Base-by-base conservation (phyloP, 495 filamentous ascomycete species). In the Hypomontagnella monticulosa region DNA sequence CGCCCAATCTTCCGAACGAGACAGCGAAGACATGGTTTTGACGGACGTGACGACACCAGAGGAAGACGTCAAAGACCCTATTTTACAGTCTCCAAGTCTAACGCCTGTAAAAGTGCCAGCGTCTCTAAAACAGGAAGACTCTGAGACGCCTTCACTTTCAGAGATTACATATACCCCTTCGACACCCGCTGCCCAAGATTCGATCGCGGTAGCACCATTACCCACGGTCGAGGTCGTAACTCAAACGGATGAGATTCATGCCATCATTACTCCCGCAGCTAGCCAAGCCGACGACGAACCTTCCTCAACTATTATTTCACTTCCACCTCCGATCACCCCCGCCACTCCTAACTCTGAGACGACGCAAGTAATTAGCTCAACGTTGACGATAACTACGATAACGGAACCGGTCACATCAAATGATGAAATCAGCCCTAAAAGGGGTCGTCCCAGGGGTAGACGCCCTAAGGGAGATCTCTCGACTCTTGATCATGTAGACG, bases 21-120 rank as follows among this genome's bases (percentile, higher is more conserved):
- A 23, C 11, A 73, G 67, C 27, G 42, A 42, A 5, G 75, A 75
- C 37, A 66, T 69, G 15, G 69, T 46, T 16, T 32, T 75, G 8
- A 82, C 79, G 0, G 78, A 80, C 37, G 76, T 53, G 4, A 82
- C 80, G 5, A 75, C 80, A 0, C 80, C 79, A 0, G 76, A 74
- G 11, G 67, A 72, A 7, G 79, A 80, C 19, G 69, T 71, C 27
- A 73, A 78, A 6, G 73, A 69, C 6, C 67, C 71, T 7, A 36
- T 65, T 3, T 57, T 78, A n/a, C 60, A 73, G 6, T 79, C 81
- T 0, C 80, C 81, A 2, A 70, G 69, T 4, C 57, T 69, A 3
- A 77, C 76, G 2, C 80, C 80, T 0, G 40, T 71, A 1, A 79
- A 76, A 62, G 27, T 70, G 12, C 18, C 48, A 19, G 48, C 61